phyloP scores from a whole-genome alignment of 2,329 filamentous ascomycete genomes.

The Coleophoma eucalyptorum region DNA sequence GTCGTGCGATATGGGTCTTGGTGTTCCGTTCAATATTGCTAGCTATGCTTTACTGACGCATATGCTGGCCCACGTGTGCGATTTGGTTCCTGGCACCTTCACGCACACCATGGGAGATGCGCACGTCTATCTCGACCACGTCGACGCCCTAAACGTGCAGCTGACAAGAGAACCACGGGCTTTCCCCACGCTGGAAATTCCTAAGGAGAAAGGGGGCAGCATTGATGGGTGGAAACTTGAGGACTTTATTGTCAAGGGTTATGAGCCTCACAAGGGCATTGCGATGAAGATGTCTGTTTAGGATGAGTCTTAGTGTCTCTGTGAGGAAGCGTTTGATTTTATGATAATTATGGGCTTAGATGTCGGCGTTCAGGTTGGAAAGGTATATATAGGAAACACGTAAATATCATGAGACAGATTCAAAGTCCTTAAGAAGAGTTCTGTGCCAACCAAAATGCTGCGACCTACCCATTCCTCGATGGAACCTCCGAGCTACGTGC shows the following conservation, averaged over 20 bases:
- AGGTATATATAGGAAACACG: not conserved
- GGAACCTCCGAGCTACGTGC: too few relatives aligned
- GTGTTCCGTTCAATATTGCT: slow-evolving; percentile 97
- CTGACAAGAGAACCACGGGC: slow-evolving; percentile 72
- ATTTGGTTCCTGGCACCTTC: slow-evolving; percentile 79
- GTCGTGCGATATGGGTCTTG: slow-evolving; percentile 94
- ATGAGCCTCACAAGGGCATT: slow-evolving; percentile 87
- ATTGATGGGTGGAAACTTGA: slow-evolving; percentile 90
- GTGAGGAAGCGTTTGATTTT: too few relatives aligned
- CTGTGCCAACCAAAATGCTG: too few relatives aligned
- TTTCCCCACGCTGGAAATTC: slow-evolving; percentile 78
- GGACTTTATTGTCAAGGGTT: slow-evolving; percentile 84
- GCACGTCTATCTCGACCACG: slow-evolving; percentile 93
- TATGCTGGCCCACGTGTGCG: slow-evolving; percentile 87
- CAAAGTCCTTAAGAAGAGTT: too few relatives aligned
- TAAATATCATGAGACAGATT: too few relatives aligned
- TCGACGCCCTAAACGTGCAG: slow-evolving; percentile 81
- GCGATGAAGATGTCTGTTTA: slow-evolving; percentile 97
- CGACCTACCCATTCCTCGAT: too few relatives aligned
- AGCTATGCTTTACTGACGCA: slow-evolving; percentile 91
- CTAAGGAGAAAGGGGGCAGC: slow-evolving; percentile 61
- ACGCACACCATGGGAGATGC: slow-evolving; percentile 97
- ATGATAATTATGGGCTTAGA: not conserved
- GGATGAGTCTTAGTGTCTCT: not conserved
- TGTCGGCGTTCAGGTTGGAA: not conserved